Evolutionary conservation across 495 filamentous ascomycete species (phyloP), one percentile per base, ranked within the genome.

Genomic region (Corynascus novoguineensis): DNA sequence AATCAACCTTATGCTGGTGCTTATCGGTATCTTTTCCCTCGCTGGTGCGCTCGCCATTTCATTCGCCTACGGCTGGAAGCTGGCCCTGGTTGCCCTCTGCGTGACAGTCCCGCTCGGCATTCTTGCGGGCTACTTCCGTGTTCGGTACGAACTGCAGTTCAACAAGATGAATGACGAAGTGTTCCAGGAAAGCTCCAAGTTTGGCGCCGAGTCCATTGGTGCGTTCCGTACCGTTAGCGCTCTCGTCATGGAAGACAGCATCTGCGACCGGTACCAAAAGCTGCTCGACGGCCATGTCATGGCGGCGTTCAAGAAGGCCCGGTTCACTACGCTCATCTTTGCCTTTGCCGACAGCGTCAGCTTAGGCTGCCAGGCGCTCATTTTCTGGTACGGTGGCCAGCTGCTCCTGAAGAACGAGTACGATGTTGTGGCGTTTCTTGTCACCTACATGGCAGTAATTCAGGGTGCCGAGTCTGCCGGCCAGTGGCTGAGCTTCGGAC

Each of bases 161-260:
- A 78, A 81, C 60, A 71, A 72, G 52, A 73, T 82, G 70, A 79
- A 80, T 61, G 72, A 75, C 8, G 73, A 72, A 12, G 78, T 83
- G 11, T 86, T 83, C 55, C 74, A 76, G 27, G 80, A 84, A 55
- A 77, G 71, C 38, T 80, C 81, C 21, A 75, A 81, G 55, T 84
- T 83, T 48, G 81, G 80, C n/a, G 75, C 81, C 51, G 83, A 86
- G 67, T 71, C 82, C 14, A 79, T 84, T 44, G 70, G 76, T 5
- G 81, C 81, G 8, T 82, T 82, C 63, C 69, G 82, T 22, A 85
- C 83, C 10, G 83, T 86, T 14, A 73, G 75, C 19, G 72, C 66
- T 57, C 70, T 84, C 12, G 79, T 78, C 32, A 73, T 84, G 56
- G 83, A 85, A 55, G 72, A 77, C 22, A 74, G 72, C 54, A 83